Percentiles rank a stretch among this genome's conserved stretches.
phyloP scores from a whole-genome alignment of 2,329 filamentous ascomycete species.

The Diplodia corticola region DNA sequence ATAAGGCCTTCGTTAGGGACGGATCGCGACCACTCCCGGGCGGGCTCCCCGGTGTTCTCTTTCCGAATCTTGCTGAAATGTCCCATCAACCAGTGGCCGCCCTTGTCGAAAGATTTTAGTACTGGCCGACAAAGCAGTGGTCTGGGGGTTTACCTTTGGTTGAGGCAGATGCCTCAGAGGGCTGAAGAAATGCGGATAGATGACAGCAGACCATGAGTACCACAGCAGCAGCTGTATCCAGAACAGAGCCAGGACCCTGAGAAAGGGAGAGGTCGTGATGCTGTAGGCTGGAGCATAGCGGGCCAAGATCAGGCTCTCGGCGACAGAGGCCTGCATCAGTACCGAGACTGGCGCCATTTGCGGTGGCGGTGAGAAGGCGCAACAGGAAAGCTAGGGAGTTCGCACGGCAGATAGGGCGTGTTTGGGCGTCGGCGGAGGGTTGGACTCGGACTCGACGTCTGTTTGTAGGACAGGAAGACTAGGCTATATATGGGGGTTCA shows the following conservation, averaged over 20 bases:
- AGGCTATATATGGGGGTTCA: neutral
- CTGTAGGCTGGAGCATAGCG: conserved; percentile 37
- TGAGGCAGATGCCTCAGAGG: conserved; percentile 59
- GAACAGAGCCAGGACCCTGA: conserved; percentile 46
- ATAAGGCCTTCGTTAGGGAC: conserved; percentile 59
- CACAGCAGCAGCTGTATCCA: conserved; percentile 38
- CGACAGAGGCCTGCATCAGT: conserved; percentile 13
- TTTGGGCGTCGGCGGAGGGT: neutral
- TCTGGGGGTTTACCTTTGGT: conserved; percentile 33
- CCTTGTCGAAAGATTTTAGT: conserved; percentile 26
- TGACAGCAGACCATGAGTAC: conserved; percentile 46
- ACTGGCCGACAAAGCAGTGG: conserved; percentile 40
- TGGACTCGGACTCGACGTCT: neutral
- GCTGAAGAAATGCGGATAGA: conserved; percentile 61
- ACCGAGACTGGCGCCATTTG: conserved; percentile 15
- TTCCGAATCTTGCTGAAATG: conserved; percentile 46
- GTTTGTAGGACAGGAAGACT: neutral
- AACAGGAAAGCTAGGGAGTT: neutral
- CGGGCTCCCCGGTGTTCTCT: conserved; percentile 47
- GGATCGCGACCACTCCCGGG: conserved; percentile 52
- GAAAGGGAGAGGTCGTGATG: conserved; percentile 37
- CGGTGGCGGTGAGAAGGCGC: neutral
- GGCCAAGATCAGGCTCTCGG: conserved; percentile 30
- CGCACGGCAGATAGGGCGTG: neutral
- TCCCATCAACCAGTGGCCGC: conserved; percentile 41